Base-by-base conservation (phyloP, 495 filamentous ascomycete species). In the Articulospora tetracladia region DNA sequence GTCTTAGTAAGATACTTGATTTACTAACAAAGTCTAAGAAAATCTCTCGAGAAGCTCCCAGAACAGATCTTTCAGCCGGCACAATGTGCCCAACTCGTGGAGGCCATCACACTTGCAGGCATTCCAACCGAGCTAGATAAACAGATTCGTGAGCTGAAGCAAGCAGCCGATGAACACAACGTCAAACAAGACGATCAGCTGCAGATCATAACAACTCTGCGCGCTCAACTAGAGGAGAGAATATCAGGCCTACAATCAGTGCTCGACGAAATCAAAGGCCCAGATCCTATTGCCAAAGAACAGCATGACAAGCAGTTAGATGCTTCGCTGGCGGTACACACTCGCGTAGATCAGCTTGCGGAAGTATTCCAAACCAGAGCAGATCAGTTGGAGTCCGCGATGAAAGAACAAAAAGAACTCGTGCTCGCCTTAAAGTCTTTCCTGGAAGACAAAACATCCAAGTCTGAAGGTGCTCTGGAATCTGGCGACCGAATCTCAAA, bases 41-140 rank as follows among this genome's bases (percentile, higher is more conserved):
- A 49, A 23, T 49, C 46, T 23, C 46, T 49, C 0, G 46, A 49
- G 26, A 22, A 1, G 46, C 46, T 49, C 4, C 46, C 46, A 49
- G 46, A 24, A 22, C 46, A 49, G 2, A 20, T 24, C 46, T 17
- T 49, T 12, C 46, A 49, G n/a, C 3, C 46, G 0, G 46, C 46
- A 49, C 46, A 49, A 22, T 49, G 46, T 23, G 46, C 46, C 2
- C 46, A 49, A 15, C n/a, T 49, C 10, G 46, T 49, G 11, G 46
- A 49, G 26, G 46, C 46, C n/a, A 49, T 49, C 46, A 23, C 46
- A 49, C 46, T 49, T 49, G 46, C 19, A 22, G 46, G 15, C 46
- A 49, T 49, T 24, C 2, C 46, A 0, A 24, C 46, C n/a, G 46
- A 49, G 2, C 19, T 49, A 24, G 46, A 49, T 17, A 49, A 49